These are phyloP conservation scores for Cutaneotrichosporon cyanovorans DNA, from an alignment of 1,284 basidiomycete species.

Conservation along the genomic window DNA sequence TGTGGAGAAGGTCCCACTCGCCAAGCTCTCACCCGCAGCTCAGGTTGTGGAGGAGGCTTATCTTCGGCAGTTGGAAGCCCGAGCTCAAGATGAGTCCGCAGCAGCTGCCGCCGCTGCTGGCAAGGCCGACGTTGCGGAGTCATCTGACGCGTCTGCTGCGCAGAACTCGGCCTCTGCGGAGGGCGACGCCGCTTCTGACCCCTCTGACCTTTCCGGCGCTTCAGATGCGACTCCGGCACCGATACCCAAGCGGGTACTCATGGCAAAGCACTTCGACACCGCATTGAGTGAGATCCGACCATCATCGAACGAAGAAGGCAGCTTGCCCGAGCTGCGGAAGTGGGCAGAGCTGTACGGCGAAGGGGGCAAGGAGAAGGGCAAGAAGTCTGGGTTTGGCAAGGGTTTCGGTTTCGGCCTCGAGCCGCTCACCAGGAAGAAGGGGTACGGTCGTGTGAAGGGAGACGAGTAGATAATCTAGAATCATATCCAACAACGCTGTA, in stretches of 20 bases:
- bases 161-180: too few species aligned
- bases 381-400: conserved; percentile 45
- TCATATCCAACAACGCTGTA: too few species aligned
- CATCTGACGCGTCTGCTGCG: neutral
- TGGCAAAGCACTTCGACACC: conserved; percentile 61
- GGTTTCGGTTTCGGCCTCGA: conserved; percentile 46
- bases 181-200: neutral
- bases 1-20: neutral
- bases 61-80: conserved; percentile 9
- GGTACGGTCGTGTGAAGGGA: conserved; percentile 8
- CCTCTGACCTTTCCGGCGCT: neutral
- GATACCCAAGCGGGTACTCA: conserved; percentile 10
- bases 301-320: conserved; percentile 73
- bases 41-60: conserved; percentile 14
- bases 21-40: conserved; percentile 5
- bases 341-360: conserved; percentile 92
- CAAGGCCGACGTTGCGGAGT: neutral
- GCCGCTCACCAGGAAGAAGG: neutral
- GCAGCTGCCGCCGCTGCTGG: neutral
- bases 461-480: conserved; percentile 4
- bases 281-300: conserved; percentile 80
- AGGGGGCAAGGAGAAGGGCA: conserved; percentile 39
- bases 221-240: neutral
- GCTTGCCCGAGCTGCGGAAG: conserved; percentile 63
- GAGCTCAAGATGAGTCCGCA: conserved; percentile 4